These are phyloP conservation scores for Globisporangium acanthophoron DNA, from an alignment of 352 stramenopile species.

Conservation along the genomic window DNA sequence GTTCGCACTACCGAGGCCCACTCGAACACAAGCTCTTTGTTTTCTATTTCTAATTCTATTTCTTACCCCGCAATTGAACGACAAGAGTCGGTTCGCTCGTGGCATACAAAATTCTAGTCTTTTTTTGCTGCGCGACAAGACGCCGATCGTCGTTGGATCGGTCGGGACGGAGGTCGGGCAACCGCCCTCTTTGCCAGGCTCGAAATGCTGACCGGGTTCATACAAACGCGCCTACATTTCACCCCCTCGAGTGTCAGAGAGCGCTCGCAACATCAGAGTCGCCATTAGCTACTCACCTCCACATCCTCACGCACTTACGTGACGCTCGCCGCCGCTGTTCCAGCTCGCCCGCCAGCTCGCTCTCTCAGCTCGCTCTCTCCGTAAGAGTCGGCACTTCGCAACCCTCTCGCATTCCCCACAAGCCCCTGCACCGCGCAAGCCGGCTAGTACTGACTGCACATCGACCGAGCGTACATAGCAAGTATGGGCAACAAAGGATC, in stretches of 20 bases:
- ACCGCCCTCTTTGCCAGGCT: neutral
- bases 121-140: slow-evolving; percentile 2
- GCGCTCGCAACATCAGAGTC: neutral
- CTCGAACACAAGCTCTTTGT: neutral
- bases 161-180: slow-evolving; percentile 4
- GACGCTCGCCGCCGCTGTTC: neutral
- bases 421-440: neutral
- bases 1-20: neutral
- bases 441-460: neutral
- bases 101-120: too few relatives aligned
- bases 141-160: slow-evolving; percentile 6
- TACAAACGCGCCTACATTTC: slow-evolving; percentile 5
- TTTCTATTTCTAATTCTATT: neutral
- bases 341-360: neutral
- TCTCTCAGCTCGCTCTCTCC: neutral
- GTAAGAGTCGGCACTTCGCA: neutral
- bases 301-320: slow-evolving; percentile 15
- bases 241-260: neutral
- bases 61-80: neutral
- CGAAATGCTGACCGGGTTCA: neutral
- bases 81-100: neutral
- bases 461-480: neutral
- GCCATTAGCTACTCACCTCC: slow-evolving; percentile 2
- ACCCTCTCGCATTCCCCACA: neutral
- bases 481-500: slow-evolving; percentile 84